Conservation (phyloP, 306 rosid genomes). For the Cicer bijugum region DNA sequence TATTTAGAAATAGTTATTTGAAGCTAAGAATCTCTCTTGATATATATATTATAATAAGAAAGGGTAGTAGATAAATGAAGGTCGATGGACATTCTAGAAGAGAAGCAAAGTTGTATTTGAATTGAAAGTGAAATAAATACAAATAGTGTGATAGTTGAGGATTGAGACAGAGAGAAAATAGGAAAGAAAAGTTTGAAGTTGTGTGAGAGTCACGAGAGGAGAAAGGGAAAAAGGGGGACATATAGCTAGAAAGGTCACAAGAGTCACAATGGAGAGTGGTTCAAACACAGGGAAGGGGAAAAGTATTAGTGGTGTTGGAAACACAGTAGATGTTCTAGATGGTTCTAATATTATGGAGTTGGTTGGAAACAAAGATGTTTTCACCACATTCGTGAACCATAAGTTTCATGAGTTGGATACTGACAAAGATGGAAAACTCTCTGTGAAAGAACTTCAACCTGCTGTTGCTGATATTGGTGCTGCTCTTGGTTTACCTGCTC, state of each 20-base stretch:
- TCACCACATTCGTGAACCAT: constrained; percentile 74
- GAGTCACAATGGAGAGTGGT: constrained; percentile 7
- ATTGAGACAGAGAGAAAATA: neutral
- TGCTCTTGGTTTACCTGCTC: constrained; percentile 91
- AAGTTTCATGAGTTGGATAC: constrained; percentile 83
- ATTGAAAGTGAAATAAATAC: neutral
- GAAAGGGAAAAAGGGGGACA: neutral
- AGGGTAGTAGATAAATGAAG: neutral
- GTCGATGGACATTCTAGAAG: neutral
- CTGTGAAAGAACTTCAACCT: constrained; percentile 86
- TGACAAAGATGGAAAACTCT: constrained; percentile 87
- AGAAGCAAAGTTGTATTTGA: neutral
- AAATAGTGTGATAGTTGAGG: neutral
- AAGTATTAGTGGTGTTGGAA: constrained; percentile 46
- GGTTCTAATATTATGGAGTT: constrained; percentile 96
- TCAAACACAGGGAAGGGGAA: constrained; percentile 8
- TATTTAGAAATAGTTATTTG: no score
- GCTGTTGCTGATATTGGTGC: constrained; percentile 96
- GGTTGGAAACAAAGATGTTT: constrained; percentile 80
- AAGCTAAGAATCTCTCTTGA: no score
- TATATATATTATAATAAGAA: no score
- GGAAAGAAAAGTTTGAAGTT: neutral
- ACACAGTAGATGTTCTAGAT: constrained; percentile 63
- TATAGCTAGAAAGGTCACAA: neutral
- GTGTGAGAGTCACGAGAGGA: constrained; percentile 29